Evolutionary conservation across 148 eudicot species (phyloP).

Genomic region (Chenopodium suecicum): DNA sequence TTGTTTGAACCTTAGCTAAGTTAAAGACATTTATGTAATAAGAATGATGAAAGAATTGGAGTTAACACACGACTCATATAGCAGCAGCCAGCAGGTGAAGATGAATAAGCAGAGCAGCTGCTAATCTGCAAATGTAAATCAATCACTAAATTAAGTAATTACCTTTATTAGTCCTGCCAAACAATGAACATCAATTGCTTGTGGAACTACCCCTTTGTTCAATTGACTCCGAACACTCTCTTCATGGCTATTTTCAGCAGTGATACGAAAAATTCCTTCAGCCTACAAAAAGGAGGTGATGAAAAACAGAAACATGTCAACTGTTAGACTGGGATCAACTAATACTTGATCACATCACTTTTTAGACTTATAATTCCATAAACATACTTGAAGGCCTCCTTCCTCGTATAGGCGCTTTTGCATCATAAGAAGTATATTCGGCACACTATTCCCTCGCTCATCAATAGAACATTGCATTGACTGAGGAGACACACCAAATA

Average conservation of each 20-base stretch:
- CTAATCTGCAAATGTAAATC: background rate
- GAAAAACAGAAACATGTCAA: constrained; percentile 19
- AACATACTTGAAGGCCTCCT: constrained; percentile 74
- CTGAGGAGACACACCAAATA: constrained; percentile 83
- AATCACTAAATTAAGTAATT: constrained; percentile 1
- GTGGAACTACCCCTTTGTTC: constrained; percentile 70
- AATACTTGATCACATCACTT: background rate
- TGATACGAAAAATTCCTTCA: constrained; percentile 91
- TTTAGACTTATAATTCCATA: background rate
- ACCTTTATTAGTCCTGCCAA: constrained; percentile 89
- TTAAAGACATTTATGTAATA: too few species aligned
- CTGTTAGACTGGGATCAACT: background rate
- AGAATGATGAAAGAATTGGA: background rate
- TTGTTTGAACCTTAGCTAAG: too few species aligned
- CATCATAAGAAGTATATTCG: constrained; percentile 76
- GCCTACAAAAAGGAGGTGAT: constrained; percentile 43
- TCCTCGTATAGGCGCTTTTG: constrained; percentile 62
- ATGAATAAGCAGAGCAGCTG: background rate
- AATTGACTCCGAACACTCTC: constrained; percentile 64
- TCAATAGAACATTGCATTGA: constrained; percentile 91
- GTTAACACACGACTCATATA: background rate
- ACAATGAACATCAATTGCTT: constrained; percentile 79
- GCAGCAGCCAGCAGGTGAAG: background rate
- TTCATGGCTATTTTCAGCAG: constrained; percentile 76
- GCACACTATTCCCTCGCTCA: constrained; percentile 79